Evolutionary conservation across 139 green algal genomes (phyloP).

Genomic region (Mesotaenium endlicherianum): DNA sequence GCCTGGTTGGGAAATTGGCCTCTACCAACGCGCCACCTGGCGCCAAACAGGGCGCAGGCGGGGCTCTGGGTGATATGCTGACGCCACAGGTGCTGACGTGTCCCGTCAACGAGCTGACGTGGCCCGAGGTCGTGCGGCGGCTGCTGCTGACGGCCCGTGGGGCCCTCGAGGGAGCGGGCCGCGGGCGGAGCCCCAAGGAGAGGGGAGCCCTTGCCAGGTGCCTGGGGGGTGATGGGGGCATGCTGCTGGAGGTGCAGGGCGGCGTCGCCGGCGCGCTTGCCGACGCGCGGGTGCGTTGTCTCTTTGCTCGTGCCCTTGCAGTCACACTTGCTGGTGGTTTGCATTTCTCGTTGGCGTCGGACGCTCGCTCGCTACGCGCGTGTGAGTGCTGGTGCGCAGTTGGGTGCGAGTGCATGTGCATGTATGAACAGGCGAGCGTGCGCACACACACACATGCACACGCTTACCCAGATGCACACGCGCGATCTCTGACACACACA

Average conservation of each 20-base stretch:
- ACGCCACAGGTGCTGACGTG: slow-evolving; percentile 26
- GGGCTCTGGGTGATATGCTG: background rate
- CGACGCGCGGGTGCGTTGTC: slow-evolving; percentile 5
- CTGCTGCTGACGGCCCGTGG: background rate
- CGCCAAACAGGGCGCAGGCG: background rate
- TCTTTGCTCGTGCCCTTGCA: background rate
- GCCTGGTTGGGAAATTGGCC: too few species aligned
- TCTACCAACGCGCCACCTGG: too few species aligned
- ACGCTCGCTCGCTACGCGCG: too few species aligned
- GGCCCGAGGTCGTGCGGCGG: slow-evolving; percentile 20
- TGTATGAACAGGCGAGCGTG: too few species aligned
- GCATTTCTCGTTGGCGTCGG: too few species aligned
- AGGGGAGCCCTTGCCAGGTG: slow-evolving; percentile 7
- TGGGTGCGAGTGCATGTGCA: too few species aligned
- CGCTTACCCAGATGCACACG: too few species aligned
- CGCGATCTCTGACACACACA: too few species aligned
- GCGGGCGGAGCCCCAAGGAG: slow-evolving; percentile 17
- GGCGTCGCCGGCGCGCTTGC: slow-evolving; percentile 14
- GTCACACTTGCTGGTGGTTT: background rate
- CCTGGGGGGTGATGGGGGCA: slow-evolving; percentile 25
- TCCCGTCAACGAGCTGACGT: slow-evolving; percentile 44
- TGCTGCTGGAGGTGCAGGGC: slow-evolving; percentile 3
- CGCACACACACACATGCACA: too few species aligned
- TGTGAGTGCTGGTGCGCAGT: too few species aligned
- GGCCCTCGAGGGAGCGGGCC: background rate